Evolutionary conservation across 2,329 filamentous ascomycete genomes (phyloP).

Genomic region (Exserohilum turcica): DNA sequence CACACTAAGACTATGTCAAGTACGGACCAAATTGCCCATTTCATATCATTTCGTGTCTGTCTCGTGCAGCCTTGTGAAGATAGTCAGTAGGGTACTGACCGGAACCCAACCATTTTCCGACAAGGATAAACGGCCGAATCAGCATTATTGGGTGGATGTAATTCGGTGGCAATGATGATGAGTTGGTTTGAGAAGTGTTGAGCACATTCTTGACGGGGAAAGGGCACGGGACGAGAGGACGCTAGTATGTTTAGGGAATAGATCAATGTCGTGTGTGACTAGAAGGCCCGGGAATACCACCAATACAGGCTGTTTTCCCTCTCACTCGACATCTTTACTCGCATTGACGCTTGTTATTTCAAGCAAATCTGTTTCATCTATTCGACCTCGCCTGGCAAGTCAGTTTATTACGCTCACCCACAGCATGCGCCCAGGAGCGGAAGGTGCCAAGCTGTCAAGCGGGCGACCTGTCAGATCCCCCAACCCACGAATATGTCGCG

Average conservation of each 20-base stretch:
- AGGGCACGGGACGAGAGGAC: background rate
- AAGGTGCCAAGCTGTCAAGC: background rate
- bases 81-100: background rate
- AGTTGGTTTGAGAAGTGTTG: conserved; percentile 16
- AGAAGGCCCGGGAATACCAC: no score
- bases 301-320: no score
- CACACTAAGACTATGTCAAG: background rate
- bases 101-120: background rate
- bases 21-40: conserved; percentile 6
- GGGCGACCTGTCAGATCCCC: background rate
- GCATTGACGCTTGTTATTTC: background rate
- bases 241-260: background rate
- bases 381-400: background rate
- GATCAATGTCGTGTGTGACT: background rate
- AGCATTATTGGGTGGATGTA: conserved; percentile 1
- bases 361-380: background rate
- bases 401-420: no score
- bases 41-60: background rate
- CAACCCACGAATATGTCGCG: background rate
- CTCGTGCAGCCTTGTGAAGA: background rate
- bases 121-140: background rate
- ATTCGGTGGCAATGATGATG: conserved; percentile 2
- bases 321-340: background rate
- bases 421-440: background rate
- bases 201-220: conserved; percentile 25